A percentile compares a stretch with the other conserved stretches of the same genome.
Evolutionary conservation across 208 protist species (phyloP).

Genomic region (Leptomonas pyrrhocoris): DNA sequence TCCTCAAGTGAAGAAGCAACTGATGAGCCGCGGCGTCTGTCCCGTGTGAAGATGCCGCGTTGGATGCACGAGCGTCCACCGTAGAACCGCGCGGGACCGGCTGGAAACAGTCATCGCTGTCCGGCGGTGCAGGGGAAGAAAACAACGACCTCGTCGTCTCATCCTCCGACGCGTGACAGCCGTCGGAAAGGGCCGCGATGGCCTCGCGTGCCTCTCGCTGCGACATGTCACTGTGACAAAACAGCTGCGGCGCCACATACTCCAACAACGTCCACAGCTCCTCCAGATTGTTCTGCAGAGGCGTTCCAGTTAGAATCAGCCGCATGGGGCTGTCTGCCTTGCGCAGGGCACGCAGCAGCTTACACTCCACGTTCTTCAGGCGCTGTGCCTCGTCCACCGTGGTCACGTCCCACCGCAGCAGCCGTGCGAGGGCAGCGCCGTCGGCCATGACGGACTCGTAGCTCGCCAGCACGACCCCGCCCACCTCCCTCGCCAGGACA

Average conservation of each 20-base stretch:
- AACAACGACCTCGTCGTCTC: too few species aligned
- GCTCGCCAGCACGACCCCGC: constrained; percentile 92
- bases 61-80: constrained; percentile 5
- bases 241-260: constrained; percentile 96
- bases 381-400: constrained; percentile 97
- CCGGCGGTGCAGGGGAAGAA: too few species aligned
- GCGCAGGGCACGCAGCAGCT: constrained; percentile 79
- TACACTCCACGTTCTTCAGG: constrained; percentile 93
- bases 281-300: constrained; percentile 97
- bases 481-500: constrained; percentile 20
- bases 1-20: constrained; percentile 34
- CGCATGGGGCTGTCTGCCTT: constrained; percentile 94
- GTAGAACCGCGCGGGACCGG: too few species aligned
- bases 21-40: not conserved
- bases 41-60: too few species aligned
- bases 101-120: too few species aligned
- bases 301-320: constrained; percentile 95
- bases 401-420: constrained; percentile 50
- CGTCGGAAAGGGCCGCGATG: too few species aligned
- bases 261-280: constrained; percentile 99
- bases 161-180: too few species aligned
- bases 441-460: constrained; percentile 91
- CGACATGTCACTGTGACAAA: constrained; percentile 49
- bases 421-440: constrained; percentile 24
- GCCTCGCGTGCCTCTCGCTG: constrained; percentile 65